Conservation (phyloP, 2,329 filamentous ascomycete genomes). For the Pyrenochaeta sp. region DNA sequence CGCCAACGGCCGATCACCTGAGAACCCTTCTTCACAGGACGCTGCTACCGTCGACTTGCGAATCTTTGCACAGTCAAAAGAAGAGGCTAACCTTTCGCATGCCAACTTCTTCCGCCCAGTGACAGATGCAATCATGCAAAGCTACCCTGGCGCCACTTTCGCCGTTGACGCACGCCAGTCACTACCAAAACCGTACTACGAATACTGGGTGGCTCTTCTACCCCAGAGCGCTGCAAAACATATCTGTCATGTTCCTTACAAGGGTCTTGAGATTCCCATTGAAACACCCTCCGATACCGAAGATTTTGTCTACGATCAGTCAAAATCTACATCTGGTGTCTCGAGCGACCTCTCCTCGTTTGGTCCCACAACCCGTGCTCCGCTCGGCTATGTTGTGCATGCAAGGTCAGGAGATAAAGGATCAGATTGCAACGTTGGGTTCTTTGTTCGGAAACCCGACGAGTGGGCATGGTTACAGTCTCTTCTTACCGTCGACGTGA, state of each 20-base stretch:
- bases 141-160: too few species aligned
- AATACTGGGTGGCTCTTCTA: not conserved
- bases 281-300: too few species aligned
- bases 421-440: constrained; percentile 32
- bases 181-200: constrained; percentile 34
- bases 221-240: constrained; percentile 40
- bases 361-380: constrained; percentile 41
- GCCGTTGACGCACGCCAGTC: too few species aligned
- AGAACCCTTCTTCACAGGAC: constrained; percentile 36
- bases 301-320: too few species aligned
- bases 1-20: not conserved
- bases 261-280: too few species aligned
- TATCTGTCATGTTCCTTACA: too few species aligned
- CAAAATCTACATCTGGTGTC: too few species aligned
- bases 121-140: constrained; percentile 48
- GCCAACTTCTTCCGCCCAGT: too few species aligned
- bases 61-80: constrained; percentile 22
- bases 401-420: constrained; percentile 37
- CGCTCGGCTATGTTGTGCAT: constrained; percentile 44
- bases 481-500: constrained; percentile 14
- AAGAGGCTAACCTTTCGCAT: constrained; percentile 20
- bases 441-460: constrained; percentile 27
- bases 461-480: constrained; percentile 33
- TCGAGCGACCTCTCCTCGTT: constrained; percentile 37
- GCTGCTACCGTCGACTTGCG: constrained; percentile 44